Evolutionary conservation across 345 rosid species (phyloP).

Genomic region (Moringa oleifera): DNA sequence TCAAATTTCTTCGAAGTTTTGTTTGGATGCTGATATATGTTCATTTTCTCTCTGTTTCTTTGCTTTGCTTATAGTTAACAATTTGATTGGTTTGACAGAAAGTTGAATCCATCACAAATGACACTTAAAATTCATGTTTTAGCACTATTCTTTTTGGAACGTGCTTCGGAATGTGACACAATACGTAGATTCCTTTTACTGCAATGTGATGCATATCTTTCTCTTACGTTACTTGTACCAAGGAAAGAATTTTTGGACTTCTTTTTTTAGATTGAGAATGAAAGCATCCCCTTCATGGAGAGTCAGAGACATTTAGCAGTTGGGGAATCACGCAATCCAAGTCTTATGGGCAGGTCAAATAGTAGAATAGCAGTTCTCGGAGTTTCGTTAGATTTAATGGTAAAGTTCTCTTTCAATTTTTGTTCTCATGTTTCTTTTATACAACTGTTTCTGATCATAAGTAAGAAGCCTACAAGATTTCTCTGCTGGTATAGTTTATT

Average conservation of each 20-base stretch:
- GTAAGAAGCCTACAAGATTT: background rate
- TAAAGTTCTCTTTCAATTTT: conserved; percentile 20
- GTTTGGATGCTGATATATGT: background rate
- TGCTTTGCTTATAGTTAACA: no score
- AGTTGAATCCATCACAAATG: background rate
- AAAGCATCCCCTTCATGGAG: conserved; percentile 29
- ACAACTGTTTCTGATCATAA: conserved; percentile 4
- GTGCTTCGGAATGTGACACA: background rate
- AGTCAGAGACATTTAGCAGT: conserved; percentile 20
- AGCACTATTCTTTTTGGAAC: background rate
- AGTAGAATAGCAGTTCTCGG: conserved; percentile 85
- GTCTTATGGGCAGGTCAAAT: conserved; percentile 44
- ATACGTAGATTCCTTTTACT: background rate
- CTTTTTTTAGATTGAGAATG: conserved; percentile 38
- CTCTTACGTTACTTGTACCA: no score
- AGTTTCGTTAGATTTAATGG: conserved; percentile 43
- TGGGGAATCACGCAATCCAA: conserved; percentile 44
- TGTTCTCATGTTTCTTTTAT: conserved; percentile 4
- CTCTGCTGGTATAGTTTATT: background rate
- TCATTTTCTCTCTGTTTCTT: background rate
- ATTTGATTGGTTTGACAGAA: background rate
- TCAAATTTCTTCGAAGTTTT: background rate
- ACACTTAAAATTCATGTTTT: background rate
- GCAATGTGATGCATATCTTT: no score
- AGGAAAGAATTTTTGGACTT: no score